Base-by-base conservation (phyloP, 106 monocot genomes). In the Dendrobium chrysotoxum region DNA sequence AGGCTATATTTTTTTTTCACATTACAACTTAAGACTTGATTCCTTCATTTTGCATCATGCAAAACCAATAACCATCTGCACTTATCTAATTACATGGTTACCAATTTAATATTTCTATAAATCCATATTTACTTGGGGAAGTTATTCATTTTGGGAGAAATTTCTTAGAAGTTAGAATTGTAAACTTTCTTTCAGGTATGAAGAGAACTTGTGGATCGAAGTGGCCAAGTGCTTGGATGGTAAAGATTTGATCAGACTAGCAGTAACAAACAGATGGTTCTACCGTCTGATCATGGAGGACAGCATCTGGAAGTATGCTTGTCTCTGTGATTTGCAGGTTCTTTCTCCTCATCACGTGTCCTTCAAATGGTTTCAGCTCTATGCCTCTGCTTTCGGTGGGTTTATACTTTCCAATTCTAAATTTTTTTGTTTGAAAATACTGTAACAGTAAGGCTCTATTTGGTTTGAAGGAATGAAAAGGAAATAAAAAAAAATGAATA, bases 171-270 rank as follows among this genome's bases (percentile, higher is more conserved):
- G 13, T 11, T 7, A 16, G 9, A 5, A 4, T 13, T 28, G 11
- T 70, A 35, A 70, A 40, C 28, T 50, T 39, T 35, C 26, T 68
- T 18, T 76, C 83, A 96, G 94, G 86, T 94, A 89, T 72, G 89
- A 98, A 26, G 86, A 82, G 66, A 94, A 98, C 76, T 46, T 88
- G 54, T 98, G 97, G 97, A 94, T 90, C 58, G 97, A 98, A 88
- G 88, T 98, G 44, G 92, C 92, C 2, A 92, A 89, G 70, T 89
- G 79, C 77, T 80, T 92, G 78, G 87, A 88, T 53, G 97, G 92
- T n/a, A 78, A 47, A 40, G 84, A 88, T 65, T 81, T 98, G 35
- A 65, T 85, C 65, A 80, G 65, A n/a, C 85, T 98, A 12, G 88
- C 84, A 35, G 54, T 87, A 47, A 57, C 81, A n/a, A 83, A 76